phyloP scores from a whole-genome alignment of 2,329 filamentous ascomycete species.

The Lachnellula subtilissima region DNA sequence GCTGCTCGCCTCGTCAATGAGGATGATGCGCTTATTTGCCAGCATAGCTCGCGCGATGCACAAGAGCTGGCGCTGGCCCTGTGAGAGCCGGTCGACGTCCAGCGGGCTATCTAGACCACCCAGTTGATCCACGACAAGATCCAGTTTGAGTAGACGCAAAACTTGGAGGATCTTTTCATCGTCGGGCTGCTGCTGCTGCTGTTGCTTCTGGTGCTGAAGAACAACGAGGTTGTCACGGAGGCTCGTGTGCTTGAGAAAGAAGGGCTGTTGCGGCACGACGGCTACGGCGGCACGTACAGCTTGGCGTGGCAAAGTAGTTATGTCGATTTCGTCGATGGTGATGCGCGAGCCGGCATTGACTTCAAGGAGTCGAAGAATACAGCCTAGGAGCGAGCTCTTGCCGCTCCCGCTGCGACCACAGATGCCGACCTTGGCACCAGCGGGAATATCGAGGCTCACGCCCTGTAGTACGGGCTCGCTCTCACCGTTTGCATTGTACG shows the following conservation, averaged over 20 bases:
- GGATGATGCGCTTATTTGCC: constrained; percentile 27
- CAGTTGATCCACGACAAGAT: not conserved
- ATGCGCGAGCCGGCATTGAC: constrained; percentile 55
- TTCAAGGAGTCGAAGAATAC: constrained; percentile 58
- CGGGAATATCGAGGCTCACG: constrained; percentile 2
- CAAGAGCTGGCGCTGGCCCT: constrained; percentile 44
- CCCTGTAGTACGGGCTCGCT: not conserved
- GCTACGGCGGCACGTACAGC: constrained; percentile 37
- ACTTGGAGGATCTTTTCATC: constrained; percentile 73
- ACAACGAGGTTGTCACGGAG: constrained; percentile 36
- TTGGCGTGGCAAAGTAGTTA: constrained; percentile 35
- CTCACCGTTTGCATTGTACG: not conserved
- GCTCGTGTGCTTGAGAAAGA: constrained; percentile 34
- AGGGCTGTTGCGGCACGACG: constrained; percentile 38
- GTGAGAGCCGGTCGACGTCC: constrained; percentile 28
- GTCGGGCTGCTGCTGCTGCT: not conserved
- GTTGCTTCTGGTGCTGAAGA: not conserved
- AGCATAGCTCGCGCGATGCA: constrained; percentile 42
- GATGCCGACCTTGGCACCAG: constrained; percentile 44
- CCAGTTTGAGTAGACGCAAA: constrained; percentile 66
- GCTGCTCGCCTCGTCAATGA: constrained; percentile 30
- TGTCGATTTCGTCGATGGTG: constrained; percentile 39
- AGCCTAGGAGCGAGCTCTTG: constrained; percentile 35
- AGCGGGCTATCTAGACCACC: constrained; percentile 31
- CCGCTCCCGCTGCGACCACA: constrained; percentile 38